These are phyloP conservation scores for Rhizopus sp. DNA, from an alignment of 371 early-diverging fungal species.

Conservation along the genomic window DNA sequence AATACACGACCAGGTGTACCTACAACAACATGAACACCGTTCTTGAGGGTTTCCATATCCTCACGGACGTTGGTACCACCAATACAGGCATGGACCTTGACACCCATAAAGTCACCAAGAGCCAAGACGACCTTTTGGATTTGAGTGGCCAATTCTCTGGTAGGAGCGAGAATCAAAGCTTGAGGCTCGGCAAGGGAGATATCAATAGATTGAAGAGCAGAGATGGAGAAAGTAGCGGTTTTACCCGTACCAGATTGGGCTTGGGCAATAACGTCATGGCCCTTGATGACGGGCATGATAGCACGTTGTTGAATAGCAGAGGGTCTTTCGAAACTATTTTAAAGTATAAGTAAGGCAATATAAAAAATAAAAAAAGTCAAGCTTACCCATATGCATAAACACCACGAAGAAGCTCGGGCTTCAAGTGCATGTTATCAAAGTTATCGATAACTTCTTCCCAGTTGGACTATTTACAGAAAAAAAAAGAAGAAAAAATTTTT, in stretches of 20 bases:
- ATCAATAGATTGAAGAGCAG: constrained; percentile 88
- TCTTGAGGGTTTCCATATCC: constrained; percentile 69
- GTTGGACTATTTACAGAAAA: constrained; percentile 59
- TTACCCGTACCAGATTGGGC: constrained; percentile 98
- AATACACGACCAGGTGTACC: constrained; percentile 96
- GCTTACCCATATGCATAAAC: constrained; percentile 86
- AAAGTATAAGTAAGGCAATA: not conserved
- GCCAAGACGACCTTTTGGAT: constrained; percentile 84
- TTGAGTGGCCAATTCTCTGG: constrained; percentile 93
- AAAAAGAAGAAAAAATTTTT: constrained; percentile 14
- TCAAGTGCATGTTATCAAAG: constrained; percentile 86
- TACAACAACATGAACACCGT: constrained; percentile 81
- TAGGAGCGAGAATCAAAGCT: constrained; percentile 88
- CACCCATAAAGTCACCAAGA: constrained; percentile 84
- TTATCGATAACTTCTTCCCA: constrained; percentile 76
- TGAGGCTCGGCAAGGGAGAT: constrained; percentile 72
- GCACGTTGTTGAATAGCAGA: constrained; percentile 93
- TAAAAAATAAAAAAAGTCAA: not conserved
- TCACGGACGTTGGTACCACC: constrained; percentile 91
- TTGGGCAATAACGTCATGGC: constrained; percentile 92
- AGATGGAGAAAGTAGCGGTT: constrained; percentile 96
- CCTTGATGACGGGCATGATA: constrained; percentile 83
- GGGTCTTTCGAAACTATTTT: constrained; percentile 79
- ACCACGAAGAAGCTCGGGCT: constrained; percentile 84
- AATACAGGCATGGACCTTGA: constrained; percentile 82